Percentiles rank a stretch among this genome's conserved stretches.
Evolutionary conservation across 441 rosid species (phyloP).

Genomic region (Biscutella laevigata): DNA sequence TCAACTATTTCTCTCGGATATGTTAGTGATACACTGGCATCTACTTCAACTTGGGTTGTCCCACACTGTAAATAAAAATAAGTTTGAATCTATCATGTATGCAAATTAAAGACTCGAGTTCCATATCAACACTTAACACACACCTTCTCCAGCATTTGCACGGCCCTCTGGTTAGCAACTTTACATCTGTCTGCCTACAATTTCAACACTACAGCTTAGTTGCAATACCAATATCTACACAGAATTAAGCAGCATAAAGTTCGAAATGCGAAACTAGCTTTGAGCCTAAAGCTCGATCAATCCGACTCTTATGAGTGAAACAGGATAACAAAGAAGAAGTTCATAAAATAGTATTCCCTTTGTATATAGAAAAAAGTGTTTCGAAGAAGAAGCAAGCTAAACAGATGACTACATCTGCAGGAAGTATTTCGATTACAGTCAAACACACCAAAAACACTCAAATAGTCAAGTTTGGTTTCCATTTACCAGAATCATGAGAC

Average conservation of each 20-base stretch:
- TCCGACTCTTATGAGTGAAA: neutral
- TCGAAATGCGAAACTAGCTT: neutral
- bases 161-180: slow-evolving; percentile 67
- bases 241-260: neutral
- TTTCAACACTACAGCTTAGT: neutral
- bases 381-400: no score
- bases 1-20: slow-evolving; percentile 51
- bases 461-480: no score
- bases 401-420: no score
- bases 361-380: no score
- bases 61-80: slow-evolving; percentile 43
- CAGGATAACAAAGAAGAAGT: no score
- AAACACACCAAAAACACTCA: no score
- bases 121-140: neutral
- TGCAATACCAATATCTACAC: neutral
- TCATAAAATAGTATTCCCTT: no score
- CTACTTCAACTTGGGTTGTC: slow-evolving; percentile 74
- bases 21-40: slow-evolving; percentile 62
- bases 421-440: no score
- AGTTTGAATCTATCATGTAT: slow-evolving; percentile 13
- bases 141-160: slow-evolving; percentile 76
- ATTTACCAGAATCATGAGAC: slow-evolving; percentile 89
- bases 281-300: neutral
- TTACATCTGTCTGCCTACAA: slow-evolving; percentile 58
- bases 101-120: neutral